Evolutionary conservation across 495 filamentous ascomycete species (phyloP), one percentile per base, ranked within the genome.

Genomic region (Penicillium herquei): DNA sequence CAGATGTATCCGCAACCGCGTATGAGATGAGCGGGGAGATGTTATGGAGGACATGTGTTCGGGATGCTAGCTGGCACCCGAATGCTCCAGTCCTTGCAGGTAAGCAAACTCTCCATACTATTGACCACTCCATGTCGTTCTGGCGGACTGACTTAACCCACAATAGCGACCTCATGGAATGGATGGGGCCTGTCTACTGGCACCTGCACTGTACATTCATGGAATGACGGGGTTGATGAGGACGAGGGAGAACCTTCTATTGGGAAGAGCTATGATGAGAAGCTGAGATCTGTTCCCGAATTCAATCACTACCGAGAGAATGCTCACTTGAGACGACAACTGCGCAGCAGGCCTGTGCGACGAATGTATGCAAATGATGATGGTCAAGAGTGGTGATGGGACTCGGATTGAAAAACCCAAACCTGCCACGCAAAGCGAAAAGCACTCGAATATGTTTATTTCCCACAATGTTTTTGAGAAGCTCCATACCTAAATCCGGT

Each of bases 41-140:
- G 31, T 52, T 66, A 3, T 93, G 90, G 88, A 80, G 80, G 65
- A 92, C 92, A 1, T 88, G 92, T 56, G 91, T 98, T 37, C 82
- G 94, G 51, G 94, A 98, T 79, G 91, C 89, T 21, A 91, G 87
- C 60, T 98, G 94, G 94, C 94, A 98, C 79, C 94, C 94, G 2
- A 86, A 82, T 67, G 90, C 89, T 12, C 92, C 93, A 3, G 78
- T 96, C 18, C 76, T 98, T 65, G 95, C 92, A 67, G 89, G 91
- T 93, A 81, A 67, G 76, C 12, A 16, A 48, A 4, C 21, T 4
- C 21, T 26, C 21, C 1, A 26, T 26, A 26, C 21, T 26, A 26
- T 26, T 26, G n/a, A n/a, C n/a, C n/a, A 26, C 21, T 26, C 21
- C 4, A 26, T 26, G 12, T 33, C n/a, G 1, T 14, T 46, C 5